A percentile compares a stretch with the other conserved stretches of the same genome.
phyloP scores from a whole-genome alignment of 176 grass and related monocot genomes.

The Rhipidocladum racemiflorum region DNA sequence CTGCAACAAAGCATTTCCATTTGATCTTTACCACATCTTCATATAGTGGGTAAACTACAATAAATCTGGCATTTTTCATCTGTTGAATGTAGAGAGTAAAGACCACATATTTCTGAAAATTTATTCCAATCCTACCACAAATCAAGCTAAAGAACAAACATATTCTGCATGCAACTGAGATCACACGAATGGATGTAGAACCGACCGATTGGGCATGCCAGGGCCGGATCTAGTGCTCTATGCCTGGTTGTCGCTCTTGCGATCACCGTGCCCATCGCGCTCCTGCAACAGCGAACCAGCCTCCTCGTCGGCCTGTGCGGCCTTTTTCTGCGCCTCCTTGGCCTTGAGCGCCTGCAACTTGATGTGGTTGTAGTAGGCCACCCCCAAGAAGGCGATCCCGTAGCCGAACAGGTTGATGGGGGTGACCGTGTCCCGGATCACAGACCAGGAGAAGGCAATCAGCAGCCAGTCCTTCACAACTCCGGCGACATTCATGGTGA shows the following conservation, averaged over 20 bases:
- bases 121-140: neutral
- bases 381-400: slow-evolving; percentile 81
- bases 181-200: slow-evolving; percentile 22
- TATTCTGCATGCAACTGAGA: neutral
- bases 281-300: slow-evolving; percentile 67
- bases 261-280: slow-evolving; percentile 43
- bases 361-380: slow-evolving; percentile 87
- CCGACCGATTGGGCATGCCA: slow-evolving; percentile 35
- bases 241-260: slow-evolving; percentile 73
- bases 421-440: slow-evolving; percentile 85
- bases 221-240: slow-evolving; percentile 34
- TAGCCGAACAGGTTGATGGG: slow-evolving; percentile 88
- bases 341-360: slow-evolving; percentile 88
- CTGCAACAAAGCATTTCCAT: slow-evolving; percentile 1
- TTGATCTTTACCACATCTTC: neutral
- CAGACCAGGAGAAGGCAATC: slow-evolving; percentile 96
- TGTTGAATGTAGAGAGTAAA: neutral
- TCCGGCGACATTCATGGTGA: slow-evolving; percentile 94
- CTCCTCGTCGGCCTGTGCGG: slow-evolving; percentile 55
- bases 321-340: slow-evolving; percentile 83
- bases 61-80: neutral
- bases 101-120: neutral
- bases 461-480: slow-evolving; percentile 97
- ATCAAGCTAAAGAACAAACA: slow-evolving; percentile 17
- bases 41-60: neutral